Conservation (phyloP, 2,329 filamentous ascomycete species). For the Didymella pomorum region DNA sequence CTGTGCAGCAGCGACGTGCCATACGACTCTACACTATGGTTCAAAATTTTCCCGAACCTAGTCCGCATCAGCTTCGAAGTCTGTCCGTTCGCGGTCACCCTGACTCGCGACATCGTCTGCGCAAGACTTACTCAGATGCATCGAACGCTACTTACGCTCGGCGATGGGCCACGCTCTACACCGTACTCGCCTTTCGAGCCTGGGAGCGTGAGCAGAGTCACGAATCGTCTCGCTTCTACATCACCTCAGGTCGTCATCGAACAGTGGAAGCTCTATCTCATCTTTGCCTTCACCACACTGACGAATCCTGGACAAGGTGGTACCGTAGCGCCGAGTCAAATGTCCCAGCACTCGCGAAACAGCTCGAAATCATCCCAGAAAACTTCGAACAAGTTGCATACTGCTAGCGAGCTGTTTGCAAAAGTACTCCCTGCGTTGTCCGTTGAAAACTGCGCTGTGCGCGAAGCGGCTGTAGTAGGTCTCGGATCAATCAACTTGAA, state of each 20-base stretch:
- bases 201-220: constrained; percentile 63
- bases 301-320: constrained; percentile 74
- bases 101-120: constrained; percentile 91
- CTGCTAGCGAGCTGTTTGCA: constrained; percentile 87
- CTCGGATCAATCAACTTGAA: constrained; percentile 95
- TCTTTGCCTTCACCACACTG: constrained; percentile 95
- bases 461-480: constrained; percentile 88
- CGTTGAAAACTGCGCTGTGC: constrained; percentile 78
- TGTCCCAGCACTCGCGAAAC: constrained; percentile 80
- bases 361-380: constrained; percentile 74
- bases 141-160: constrained; percentile 78
- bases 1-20: constrained; percentile 94
- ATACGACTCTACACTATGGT: constrained; percentile 95
- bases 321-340: constrained; percentile 64
- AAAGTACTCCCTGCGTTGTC: constrained; percentile 88
- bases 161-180: constrained; percentile 66
- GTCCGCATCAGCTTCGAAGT: constrained; percentile 89
- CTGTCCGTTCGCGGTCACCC: constrained; percentile 88
- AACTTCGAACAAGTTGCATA: constrained; percentile 80
- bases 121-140: constrained; percentile 94
- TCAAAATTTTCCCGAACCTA: constrained; percentile 96
- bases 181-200: constrained; percentile 67
- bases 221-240: constrained; percentile 67
- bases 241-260: constrained; percentile 90
- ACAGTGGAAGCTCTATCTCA: constrained; percentile 97